Evolutionary conservation across 495 filamentous ascomycete genomes (phyloP).

Genomic region (Parmelia sp.): DNA sequence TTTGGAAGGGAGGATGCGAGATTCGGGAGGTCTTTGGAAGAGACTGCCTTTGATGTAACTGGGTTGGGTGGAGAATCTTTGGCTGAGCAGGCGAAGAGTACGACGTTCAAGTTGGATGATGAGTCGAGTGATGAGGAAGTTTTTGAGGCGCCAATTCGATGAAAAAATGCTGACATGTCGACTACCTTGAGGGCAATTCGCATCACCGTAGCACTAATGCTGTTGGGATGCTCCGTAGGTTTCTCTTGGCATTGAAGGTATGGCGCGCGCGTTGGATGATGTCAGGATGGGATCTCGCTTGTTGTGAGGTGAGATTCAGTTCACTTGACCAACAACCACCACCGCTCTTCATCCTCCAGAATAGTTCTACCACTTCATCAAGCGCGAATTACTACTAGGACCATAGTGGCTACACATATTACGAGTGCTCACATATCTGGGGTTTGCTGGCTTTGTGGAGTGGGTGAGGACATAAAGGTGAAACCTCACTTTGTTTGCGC

Average conservation of each 20-base stretch:
- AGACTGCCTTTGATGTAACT: background rate
- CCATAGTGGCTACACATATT: background rate
- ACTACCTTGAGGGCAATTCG: background rate
- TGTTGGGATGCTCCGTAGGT: background rate
- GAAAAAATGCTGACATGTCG: background rate
- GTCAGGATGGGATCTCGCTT: background rate
- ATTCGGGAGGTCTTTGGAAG: slow-evolving; percentile 11
- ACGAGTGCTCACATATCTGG: background rate
- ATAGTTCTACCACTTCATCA: background rate
- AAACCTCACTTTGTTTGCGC: background rate
- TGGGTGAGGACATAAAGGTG: background rate
- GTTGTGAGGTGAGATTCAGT: background rate
- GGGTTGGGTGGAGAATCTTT: background rate
- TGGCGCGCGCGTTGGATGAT: background rate
- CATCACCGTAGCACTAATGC: background rate
- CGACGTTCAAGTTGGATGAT: background rate
- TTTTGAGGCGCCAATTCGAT: background rate
- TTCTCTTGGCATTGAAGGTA: background rate
- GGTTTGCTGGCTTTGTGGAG: background rate
- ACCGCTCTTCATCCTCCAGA: background rate
- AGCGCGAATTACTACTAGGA: too few species aligned
- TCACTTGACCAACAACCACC: background rate
- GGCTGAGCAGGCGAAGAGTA: background rate
- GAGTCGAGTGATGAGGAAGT: background rate
- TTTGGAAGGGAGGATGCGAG: slow-evolving; percentile 2